A percentile compares a stretch with the other conserved stretches of the same genome.
Conservation (phyloP, 805 yeast genomes). For the Yarrowia sp. region DNA sequence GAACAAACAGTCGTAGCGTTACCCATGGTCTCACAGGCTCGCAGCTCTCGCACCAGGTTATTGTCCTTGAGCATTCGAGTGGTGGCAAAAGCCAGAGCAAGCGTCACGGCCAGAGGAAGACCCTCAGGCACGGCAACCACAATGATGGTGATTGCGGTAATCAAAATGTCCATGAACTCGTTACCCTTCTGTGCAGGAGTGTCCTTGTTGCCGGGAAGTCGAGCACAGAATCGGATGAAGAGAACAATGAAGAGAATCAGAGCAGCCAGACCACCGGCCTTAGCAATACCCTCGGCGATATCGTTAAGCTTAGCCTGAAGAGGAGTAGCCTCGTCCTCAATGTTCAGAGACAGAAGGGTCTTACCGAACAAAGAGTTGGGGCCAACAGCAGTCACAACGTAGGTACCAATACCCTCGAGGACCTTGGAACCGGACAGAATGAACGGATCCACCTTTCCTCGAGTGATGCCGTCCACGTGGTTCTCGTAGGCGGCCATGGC, state of each 20-base stretch:
- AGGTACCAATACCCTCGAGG: conserved; percentile 83
- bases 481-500: conserved; percentile 50
- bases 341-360: conserved; percentile 80
- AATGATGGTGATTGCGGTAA: conserved; percentile 88
- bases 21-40: conserved; percentile 98
- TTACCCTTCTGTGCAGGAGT: conserved; percentile 81
- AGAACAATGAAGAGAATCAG: conserved; percentile 78
- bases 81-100: conserved; percentile 97
- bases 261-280: conserved; percentile 89
- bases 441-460: conserved; percentile 72
- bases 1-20: conserved; percentile 97
- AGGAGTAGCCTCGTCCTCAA: conserved; percentile 86
- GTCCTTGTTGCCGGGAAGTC: conserved; percentile 59
- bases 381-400: conserved; percentile 91
- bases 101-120: conserved; percentile 93
- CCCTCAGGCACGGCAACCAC: conserved; percentile 99
- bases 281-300: conserved; percentile 93
- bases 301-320: conserved; percentile 79
- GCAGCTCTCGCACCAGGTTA: conserved; percentile 90
- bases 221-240: conserved; percentile 73
- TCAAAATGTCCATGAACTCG: conserved; percentile 80
- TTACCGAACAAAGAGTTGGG: conserved; percentile 87
- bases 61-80: conserved; percentile 98
- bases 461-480: conserved; percentile 45
- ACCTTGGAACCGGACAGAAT: conserved; percentile 91